A percentile compares a stretch with the other conserved stretches of the same genome.
These are phyloP conservation scores for Floccularia luteovirens DNA, from an alignment of 768 basidiomycete species.

Conservation along the genomic window DNA sequence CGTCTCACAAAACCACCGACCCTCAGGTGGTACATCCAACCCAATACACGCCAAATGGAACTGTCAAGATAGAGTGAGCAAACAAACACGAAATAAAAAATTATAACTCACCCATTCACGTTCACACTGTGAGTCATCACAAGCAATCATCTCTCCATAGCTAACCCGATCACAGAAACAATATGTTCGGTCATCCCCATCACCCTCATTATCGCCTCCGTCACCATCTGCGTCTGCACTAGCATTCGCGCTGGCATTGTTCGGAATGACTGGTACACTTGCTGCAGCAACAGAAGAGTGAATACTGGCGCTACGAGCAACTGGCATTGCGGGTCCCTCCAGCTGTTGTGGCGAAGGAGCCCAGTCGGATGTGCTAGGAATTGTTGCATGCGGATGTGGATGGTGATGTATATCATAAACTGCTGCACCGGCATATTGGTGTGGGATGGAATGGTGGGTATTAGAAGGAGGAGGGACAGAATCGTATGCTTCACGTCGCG, in stretches of 20 bases:
- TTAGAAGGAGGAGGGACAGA: conserved; percentile 36
- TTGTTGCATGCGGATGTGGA: conserved; percentile 17
- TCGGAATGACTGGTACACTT: conserved; percentile 23
- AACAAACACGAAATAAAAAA: conserved; percentile 3
- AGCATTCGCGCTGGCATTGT: conserved; percentile 17
- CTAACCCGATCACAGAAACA: conserved; percentile 82
- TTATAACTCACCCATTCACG: conserved; percentile 78
- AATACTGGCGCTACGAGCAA: conserved; percentile 36
- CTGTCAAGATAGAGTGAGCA: conserved; percentile 25
- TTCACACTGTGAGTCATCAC: conserved; percentile 75
- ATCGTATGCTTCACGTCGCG: conserved; percentile 34
- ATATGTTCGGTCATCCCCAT: conserved; percentile 59
- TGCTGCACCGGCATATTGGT: conserved; percentile 22
- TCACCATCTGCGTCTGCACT: conserved; percentile 37
- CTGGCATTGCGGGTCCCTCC: conserved; percentile 76
- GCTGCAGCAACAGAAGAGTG: conserved; percentile 18
- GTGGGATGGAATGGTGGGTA: conserved; percentile 49
- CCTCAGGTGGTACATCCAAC: conserved; percentile 56
- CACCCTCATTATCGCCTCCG: conserved; percentile 44
- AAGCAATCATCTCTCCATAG: conserved; percentile 94
- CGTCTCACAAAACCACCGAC: conserved; percentile 68
- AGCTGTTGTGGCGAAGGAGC: conserved; percentile 45
- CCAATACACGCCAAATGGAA: conserved; percentile 79
- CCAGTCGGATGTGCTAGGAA: conserved; percentile 39
- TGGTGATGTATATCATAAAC: conserved; percentile 20